Evolutionary conservation across 208 protist species (phyloP).

Genomic region (Leishmania tropica): DNA sequence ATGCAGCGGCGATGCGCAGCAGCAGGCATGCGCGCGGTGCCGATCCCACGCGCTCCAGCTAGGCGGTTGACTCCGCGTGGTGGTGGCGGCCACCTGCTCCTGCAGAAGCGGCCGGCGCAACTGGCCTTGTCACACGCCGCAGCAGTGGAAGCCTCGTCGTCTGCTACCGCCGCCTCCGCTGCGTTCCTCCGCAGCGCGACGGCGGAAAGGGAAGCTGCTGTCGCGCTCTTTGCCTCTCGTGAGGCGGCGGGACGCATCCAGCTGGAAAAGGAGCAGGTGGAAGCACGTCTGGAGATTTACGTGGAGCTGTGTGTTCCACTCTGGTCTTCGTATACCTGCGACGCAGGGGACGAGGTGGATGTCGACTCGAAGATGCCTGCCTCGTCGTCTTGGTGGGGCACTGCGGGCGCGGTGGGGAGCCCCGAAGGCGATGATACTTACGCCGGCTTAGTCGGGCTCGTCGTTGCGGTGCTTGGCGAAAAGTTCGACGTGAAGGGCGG

Average conservation of each 20-base stretch:
- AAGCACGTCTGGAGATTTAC: constrained; percentile 18
- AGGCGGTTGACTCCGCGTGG: background rate
- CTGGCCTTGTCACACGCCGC: background rate
- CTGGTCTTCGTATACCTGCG: background rate
- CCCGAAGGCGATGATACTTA: background rate
- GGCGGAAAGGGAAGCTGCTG: background rate
- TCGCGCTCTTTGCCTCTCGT: background rate
- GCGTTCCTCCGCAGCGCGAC: background rate
- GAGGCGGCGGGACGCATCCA: constrained; percentile 13
- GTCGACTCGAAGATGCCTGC: background rate
- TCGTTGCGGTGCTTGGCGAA: constrained; percentile 47
- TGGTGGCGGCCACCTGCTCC: background rate
- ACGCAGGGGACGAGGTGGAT: background rate
- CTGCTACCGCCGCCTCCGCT: background rate
- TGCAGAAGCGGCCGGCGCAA: background rate
- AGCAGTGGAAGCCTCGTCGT: too few relatives aligned
- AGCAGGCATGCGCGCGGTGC: background rate
- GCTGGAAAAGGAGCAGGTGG: constrained; percentile 24
- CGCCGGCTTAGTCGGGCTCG: background rate
- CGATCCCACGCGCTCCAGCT: background rate
- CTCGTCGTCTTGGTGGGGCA: background rate
- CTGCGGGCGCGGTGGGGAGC: background rate
- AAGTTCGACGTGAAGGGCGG: constrained; percentile 25
- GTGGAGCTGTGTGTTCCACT: background rate
- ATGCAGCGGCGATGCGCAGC: background rate